These are phyloP conservation scores for Calonectria crousiana DNA, from an alignment of 2,329 filamentous ascomycete genomes.

Conservation along the genomic window DNA sequence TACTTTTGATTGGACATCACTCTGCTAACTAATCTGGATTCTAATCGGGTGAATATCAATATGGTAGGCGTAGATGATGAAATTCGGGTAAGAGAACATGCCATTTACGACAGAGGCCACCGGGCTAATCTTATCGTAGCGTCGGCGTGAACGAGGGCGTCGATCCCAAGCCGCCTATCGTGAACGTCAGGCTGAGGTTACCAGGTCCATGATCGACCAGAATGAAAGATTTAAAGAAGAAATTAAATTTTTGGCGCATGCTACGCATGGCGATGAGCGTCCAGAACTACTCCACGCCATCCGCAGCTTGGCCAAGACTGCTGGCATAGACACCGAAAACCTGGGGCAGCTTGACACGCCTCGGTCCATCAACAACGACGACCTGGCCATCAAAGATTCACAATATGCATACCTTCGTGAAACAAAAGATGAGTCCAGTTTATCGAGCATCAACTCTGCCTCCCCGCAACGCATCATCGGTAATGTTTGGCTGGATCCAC, in stretches of 20 bases:
- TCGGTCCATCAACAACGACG: background rate
- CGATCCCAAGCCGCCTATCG: slow-evolving; percentile 48
- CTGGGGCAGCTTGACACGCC: too few species aligned
- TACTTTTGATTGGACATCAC: background rate
- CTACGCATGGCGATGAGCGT: slow-evolving; percentile 17
- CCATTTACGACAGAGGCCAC: background rate
- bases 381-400: background rate
- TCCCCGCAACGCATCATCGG: background rate
- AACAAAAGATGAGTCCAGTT: background rate
- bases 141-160: slow-evolving; percentile 47
- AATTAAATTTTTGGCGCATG: slow-evolving; percentile 9
- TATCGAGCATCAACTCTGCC: background rate
- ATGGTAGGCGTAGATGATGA: slow-evolving; percentile 9
- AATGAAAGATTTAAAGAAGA: slow-evolving; percentile 25
- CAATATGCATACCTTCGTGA: background rate
- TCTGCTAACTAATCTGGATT: background rate
- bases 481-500: slow-evolving; percentile 28
- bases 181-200: slow-evolving; percentile 42
- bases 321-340: slow-evolving; percentile 11
- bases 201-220: slow-evolving; percentile 34
- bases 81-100: background rate
- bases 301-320: slow-evolving; percentile 10
- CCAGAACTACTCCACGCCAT: slow-evolving; percentile 21
- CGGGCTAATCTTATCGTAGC: slow-evolving; percentile 5
- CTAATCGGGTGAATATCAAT: background rate